phyloP scores from a whole-genome alignment of 139 green algal genomes.

The Astrephomene gubernaculifera region DNA sequence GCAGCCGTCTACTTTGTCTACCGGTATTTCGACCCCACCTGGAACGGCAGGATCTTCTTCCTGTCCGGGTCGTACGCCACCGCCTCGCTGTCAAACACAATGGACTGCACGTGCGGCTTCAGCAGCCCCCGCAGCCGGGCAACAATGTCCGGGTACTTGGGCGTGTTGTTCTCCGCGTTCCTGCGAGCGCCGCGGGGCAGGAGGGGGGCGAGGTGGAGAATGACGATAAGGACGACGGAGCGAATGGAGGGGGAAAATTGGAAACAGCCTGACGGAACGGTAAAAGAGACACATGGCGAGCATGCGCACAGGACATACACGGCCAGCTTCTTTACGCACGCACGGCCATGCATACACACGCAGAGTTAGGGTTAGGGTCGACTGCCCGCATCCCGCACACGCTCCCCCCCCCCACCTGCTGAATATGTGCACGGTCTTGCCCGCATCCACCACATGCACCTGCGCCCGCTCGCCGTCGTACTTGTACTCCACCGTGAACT shows the following conservation, averaged over 20 bases:
- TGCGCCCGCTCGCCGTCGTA: constrained; percentile 97
- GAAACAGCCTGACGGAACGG: no score
- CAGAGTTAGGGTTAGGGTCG: no score
- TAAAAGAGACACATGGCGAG: no score
- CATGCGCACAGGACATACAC: no score
- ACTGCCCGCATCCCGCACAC: no score
- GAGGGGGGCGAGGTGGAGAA: no score
- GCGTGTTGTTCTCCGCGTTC: constrained; percentile 95
- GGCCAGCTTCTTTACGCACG: no score
- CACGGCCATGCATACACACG: no score
- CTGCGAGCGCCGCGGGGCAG: no score
- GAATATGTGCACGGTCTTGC: constrained; percentile 78
- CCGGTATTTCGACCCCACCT: constrained; percentile 78
- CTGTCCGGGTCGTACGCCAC: constrained; percentile 89
- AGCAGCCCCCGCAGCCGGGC: constrained; percentile 70
- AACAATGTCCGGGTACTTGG: constrained; percentile 94
- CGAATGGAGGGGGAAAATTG: no score
- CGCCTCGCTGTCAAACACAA: constrained; percentile 95
- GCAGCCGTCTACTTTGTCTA: no score
- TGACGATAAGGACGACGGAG: no score
- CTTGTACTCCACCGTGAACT: constrained; percentile 99
- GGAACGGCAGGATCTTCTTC: constrained; percentile 95
- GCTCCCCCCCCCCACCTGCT: constrained; percentile 46
- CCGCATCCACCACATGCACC: constrained; percentile 83
- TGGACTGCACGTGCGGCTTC: constrained; percentile 48